A percentile compares a stretch with the other conserved stretches of the same genome.
These are phyloP conservation scores for Phlyctochytrium planicorne DNA, from an alignment of 192 early-diverging fungal species.

Conservation along the genomic window DNA sequence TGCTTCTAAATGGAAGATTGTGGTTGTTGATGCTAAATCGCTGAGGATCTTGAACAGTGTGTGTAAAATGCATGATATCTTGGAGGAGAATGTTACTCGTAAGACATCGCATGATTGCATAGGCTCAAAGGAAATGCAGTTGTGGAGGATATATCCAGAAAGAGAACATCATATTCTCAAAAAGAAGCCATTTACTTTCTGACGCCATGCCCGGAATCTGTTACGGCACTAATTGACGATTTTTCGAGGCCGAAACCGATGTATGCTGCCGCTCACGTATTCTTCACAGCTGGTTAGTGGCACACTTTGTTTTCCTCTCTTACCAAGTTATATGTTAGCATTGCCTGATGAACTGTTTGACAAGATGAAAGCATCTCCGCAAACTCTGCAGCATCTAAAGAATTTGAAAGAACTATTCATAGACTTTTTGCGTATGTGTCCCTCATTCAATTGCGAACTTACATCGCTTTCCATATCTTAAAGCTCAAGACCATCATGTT, in stretches of 20 bases:
- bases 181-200: constrained; percentile 66
- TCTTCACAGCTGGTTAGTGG: constrained; percentile 44
- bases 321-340: constrained; percentile 38
- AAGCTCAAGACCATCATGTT: constrained; percentile 50
- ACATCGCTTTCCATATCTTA: no score
- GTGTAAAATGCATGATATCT: constrained; percentile 77
- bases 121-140: constrained; percentile 29
- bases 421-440: constrained; percentile 48
- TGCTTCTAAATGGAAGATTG: constrained; percentile 75
- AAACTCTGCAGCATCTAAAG: constrained; percentile 36
- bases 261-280: constrained; percentile 55
- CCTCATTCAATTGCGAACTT: constrained; percentile 2
- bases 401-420: constrained; percentile 47
- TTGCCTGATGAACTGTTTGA: constrained; percentile 66
- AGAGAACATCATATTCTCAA: constrained; percentile 50
- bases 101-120: not conserved
- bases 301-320: not conserved
- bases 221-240: constrained; percentile 49
- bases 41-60: constrained; percentile 69
- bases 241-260: constrained; percentile 48
- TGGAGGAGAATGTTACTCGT: constrained; percentile 77
- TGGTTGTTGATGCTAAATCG: constrained; percentile 75
- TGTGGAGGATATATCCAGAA: constrained; percentile 50
- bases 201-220: constrained; percentile 38
- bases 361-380: constrained; percentile 49